Percentiles rank a stretch among this genome's conserved stretches.
These are phyloP conservation scores for Mytilinidion resinicola DNA, from an alignment of 495 filamentous ascomycete genomes.

Conservation along the genomic window DNA sequence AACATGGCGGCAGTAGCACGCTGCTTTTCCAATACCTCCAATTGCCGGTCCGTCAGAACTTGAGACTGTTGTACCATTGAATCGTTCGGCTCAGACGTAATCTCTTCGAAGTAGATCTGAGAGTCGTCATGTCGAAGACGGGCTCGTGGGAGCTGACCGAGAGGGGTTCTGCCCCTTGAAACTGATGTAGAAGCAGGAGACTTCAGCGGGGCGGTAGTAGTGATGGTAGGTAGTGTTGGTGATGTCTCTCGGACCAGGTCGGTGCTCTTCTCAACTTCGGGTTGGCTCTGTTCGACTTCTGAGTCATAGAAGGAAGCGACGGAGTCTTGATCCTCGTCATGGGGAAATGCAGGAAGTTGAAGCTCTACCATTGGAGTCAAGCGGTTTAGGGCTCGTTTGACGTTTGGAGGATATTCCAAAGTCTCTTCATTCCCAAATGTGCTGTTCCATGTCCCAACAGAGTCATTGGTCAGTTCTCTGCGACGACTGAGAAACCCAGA, in stretches of 20 bases:
- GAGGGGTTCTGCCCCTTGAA: constrained; percentile 4
- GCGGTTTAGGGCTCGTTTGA: constrained; percentile 45
- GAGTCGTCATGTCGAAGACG: constrained; percentile 59
- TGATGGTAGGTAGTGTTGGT: neutral
- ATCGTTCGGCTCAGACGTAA: constrained; percentile 51
- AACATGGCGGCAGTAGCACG: constrained; percentile 59
- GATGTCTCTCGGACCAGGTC: neutral
- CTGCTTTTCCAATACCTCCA: constrained; percentile 62
- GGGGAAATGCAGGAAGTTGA: constrained; percentile 42
- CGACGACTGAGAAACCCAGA: constrained; percentile 53
- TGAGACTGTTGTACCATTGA: constrained; percentile 50
- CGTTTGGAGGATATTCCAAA: constrained; percentile 42
- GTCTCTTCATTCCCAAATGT: constrained; percentile 47
- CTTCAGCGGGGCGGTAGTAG: neutral
- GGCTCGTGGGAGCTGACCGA: constrained; percentile 14
- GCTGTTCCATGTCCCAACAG: constrained; percentile 54
- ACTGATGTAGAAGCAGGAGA: constrained; percentile 2
- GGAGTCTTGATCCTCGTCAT: constrained; percentile 30
- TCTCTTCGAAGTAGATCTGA: constrained; percentile 65
- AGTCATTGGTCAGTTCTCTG: constrained; percentile 45
- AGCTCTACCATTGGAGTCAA: constrained; percentile 44
- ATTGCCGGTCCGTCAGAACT: constrained; percentile 65
- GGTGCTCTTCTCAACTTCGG: neutral
- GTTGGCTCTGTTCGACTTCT: neutral
- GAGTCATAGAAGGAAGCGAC: constrained; percentile 18